Evolutionary conservation across 2,329 filamentous ascomycete genomes (phyloP).

Genomic region (Penicillium janthinellum): DNA sequence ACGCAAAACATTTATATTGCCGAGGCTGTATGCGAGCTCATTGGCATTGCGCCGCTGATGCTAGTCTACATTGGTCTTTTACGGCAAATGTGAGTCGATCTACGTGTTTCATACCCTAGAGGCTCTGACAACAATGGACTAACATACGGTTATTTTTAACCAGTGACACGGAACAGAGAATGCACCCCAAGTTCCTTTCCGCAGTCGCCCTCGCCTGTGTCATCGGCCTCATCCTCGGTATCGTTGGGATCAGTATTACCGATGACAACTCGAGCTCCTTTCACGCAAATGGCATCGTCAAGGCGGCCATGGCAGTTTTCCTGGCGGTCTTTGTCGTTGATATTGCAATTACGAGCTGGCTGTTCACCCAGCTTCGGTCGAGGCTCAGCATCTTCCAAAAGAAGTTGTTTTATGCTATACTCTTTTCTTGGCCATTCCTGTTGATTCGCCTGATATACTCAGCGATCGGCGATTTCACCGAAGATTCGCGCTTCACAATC

Average conservation of each 20-base stretch:
- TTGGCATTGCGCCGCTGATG: constrained; percentile 33
- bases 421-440: constrained; percentile 30
- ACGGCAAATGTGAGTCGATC: constrained; percentile 30
- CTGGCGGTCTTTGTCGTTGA: constrained; percentile 26
- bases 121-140: background rate
- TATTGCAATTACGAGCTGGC: constrained; percentile 13
- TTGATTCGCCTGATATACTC: constrained; percentile 31
- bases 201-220: constrained; percentile 16
- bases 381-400: constrained; percentile 24
- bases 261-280: constrained; percentile 4
- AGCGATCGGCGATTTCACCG: constrained; percentile 24
- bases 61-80: constrained; percentile 32
- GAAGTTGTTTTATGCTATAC: constrained; percentile 32
- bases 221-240: constrained; percentile 30
- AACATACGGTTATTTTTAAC: background rate
- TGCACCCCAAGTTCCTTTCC: constrained; percentile 16
- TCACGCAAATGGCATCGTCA: constrained; percentile 15
- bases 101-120: background rate
- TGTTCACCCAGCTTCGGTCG: constrained; percentile 14
- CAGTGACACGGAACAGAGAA: constrained; percentile 17
- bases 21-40: constrained; percentile 31
- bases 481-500: constrained; percentile 5
- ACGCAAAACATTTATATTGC: constrained; percentile 23
- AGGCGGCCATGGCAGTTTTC: constrained; percentile 30
- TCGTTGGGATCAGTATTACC: constrained; percentile 23